Conservation (phyloP, 2,329 filamentous ascomycete genomes). For the Ascochyta koolunga region DNA sequence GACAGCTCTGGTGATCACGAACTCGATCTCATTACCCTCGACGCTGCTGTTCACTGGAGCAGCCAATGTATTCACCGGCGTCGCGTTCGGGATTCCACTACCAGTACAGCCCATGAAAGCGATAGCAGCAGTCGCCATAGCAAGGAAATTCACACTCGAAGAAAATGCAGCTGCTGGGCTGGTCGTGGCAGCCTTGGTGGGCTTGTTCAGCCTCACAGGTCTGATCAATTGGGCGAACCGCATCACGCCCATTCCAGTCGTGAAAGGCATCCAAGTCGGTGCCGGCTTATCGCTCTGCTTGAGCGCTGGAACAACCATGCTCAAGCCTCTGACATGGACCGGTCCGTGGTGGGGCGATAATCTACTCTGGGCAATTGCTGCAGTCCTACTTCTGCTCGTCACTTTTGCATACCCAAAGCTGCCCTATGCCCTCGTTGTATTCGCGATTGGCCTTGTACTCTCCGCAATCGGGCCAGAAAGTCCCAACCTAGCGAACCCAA, state of each 20-base stretch:
- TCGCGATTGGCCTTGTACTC: constrained; percentile 70
- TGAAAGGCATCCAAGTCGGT: constrained; percentile 94
- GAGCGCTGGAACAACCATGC: constrained; percentile 71
- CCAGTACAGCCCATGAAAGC: constrained; percentile 92
- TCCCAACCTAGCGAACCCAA: constrained; percentile 44
- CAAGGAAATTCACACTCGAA: constrained; percentile 67
- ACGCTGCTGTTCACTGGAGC: constrained; percentile 89
- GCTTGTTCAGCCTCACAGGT: constrained; percentile 79
- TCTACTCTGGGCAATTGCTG: constrained; percentile 74
- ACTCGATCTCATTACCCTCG: constrained; percentile 78
- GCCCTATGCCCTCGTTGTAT: constrained; percentile 79
- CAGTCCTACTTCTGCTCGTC: constrained; percentile 72
- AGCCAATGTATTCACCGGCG: constrained; percentile 83
- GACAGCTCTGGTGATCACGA: constrained; percentile 79
- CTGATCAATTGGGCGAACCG: constrained; percentile 74
- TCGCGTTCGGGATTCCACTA: constrained; percentile 83
- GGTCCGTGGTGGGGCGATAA: constrained; percentile 74
- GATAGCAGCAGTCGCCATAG: constrained; percentile 88
- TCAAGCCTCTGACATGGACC: constrained; percentile 72
- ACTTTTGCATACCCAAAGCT: constrained; percentile 70
- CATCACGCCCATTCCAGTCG: constrained; percentile 82
- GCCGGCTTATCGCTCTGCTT: constrained; percentile 84
- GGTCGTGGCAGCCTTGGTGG: constrained; percentile 74
- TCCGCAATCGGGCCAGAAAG: constrained; percentile 55
- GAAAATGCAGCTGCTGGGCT: constrained; percentile 84